Conservation (phyloP, 116 monocot genomes). For the Cymodocea nodosa region DNA sequence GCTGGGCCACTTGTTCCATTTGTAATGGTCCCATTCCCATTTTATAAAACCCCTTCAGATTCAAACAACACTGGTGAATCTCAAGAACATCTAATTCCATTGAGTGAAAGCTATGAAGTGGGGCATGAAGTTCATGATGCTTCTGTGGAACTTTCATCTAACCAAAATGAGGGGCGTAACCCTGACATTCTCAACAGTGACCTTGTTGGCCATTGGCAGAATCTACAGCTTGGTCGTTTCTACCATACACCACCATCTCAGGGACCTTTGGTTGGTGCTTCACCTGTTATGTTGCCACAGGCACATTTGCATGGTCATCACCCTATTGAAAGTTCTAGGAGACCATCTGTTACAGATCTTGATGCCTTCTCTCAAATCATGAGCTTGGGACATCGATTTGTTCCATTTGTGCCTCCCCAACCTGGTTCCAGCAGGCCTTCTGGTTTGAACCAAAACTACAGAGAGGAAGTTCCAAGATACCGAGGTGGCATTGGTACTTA, state of each 20-base stretch:
- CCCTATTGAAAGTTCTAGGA: too few relatives aligned
- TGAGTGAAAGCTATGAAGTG: background rate
- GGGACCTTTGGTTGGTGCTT: too few relatives aligned
- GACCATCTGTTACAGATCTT: too few relatives aligned
- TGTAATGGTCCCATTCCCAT: conserved; percentile 24
- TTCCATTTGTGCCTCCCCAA: conserved; percentile 48
- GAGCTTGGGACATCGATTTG: background rate
- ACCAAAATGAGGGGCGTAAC: background rate
- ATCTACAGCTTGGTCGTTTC: too few relatives aligned
- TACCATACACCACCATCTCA: too few relatives aligned
- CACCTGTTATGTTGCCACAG: too few relatives aligned
- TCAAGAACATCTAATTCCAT: conserved; percentile 1
- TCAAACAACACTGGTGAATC: conserved; percentile 21
- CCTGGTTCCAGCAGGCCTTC: conserved; percentile 30
- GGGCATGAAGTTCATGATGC: background rate
- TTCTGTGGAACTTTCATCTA: background rate
- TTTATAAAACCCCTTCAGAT: conserved; percentile 29
- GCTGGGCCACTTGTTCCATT: conserved; percentile 63
- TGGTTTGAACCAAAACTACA: conserved; percentile 23
- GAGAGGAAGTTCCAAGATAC: conserved; percentile 43
- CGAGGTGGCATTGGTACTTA: conserved; percentile 56
- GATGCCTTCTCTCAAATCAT: too few relatives aligned
- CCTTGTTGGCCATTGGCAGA: too few relatives aligned
- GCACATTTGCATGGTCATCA: too few relatives aligned
- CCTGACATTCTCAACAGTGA: too few relatives aligned